These are phyloP conservation scores for Sugiyamaella boreocaroliniensis DNA, from an alignment of 805 yeast species.

Conservation along the genomic window DNA sequence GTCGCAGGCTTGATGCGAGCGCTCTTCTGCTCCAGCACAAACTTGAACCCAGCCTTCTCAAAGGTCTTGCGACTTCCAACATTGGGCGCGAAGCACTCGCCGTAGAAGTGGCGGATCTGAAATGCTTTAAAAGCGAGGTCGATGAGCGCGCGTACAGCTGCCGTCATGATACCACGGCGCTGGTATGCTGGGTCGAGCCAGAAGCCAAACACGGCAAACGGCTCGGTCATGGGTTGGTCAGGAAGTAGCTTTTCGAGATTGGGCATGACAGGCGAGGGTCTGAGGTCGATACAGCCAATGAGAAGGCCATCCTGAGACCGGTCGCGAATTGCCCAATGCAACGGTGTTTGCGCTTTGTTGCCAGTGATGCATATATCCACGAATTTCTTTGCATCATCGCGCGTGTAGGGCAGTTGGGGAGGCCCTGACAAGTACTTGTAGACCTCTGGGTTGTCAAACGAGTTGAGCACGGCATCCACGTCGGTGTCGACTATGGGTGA, in stretches of 20 bases:
- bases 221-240: neutral
- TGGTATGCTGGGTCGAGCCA: slow-evolving; percentile 17
- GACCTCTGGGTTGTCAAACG: slow-evolving; percentile 12
- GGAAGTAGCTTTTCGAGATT: neutral
- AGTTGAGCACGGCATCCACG: slow-evolving; percentile 2
- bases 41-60: slow-evolving; percentile 17
- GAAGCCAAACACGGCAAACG: slow-evolving; percentile 17
- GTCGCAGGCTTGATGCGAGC: slow-evolving; percentile 9
- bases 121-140: slow-evolving; percentile 8
- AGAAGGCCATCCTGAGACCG: slow-evolving; percentile 1
- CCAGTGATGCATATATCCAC: neutral
- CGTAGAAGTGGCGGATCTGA: slow-evolving; percentile 9
- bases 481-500: slow-evolving; percentile 5
- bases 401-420: slow-evolving; percentile 6
- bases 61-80: slow-evolving; percentile 15
- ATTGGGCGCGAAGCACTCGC: slow-evolving; percentile 13
- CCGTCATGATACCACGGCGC: slow-evolving; percentile 15
- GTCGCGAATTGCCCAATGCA: slow-evolving; percentile 14
- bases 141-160: slow-evolving; percentile 7
- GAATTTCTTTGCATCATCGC: slow-evolving; percentile 12
- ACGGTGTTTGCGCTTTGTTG: neutral
- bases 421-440: slow-evolving; percentile 14
- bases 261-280: slow-evolving; percentile 3
- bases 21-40: slow-evolving; percentile 7
- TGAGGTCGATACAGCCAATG: slow-evolving; percentile 13